Conservation (phyloP, 2,329 filamentous ascomycete species). For the Monilinia laxa region DNA sequence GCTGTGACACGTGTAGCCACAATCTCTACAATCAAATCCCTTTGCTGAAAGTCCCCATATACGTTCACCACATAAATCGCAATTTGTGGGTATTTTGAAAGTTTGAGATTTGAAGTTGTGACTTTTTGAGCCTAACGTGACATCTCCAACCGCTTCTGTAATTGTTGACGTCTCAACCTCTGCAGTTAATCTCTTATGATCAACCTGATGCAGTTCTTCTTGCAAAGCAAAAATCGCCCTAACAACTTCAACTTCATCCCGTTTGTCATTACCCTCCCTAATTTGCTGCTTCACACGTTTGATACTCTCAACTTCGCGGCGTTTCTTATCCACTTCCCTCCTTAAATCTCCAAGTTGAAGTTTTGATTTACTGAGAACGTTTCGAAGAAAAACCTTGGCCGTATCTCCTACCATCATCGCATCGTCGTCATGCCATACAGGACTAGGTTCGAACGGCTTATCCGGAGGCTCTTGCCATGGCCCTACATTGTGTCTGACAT, state of each 20-base stretch:
- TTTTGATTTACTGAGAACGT: constrained; percentile 90
- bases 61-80: constrained; percentile 91
- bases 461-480: constrained; percentile 81
- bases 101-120: constrained; percentile 99
- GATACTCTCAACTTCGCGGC: constrained; percentile 76
- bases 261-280: constrained; percentile 79
- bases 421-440: constrained; percentile 94
- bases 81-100: constrained; percentile 98
- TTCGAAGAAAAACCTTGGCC: constrained; percentile 87
- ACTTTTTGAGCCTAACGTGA: constrained; percentile 87
- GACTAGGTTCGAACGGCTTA: constrained; percentile 87
- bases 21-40: constrained; percentile 93
- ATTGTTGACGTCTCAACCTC: constrained; percentile 94
- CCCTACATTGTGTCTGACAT: constrained; percentile 84
- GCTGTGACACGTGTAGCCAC: constrained; percentile 95
- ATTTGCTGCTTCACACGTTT: constrained; percentile 74
- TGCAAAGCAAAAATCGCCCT: constrained; percentile 80
- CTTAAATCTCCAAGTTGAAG: constrained; percentile 75
- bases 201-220: constrained; percentile 79
- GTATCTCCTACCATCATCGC: constrained; percentile 81
- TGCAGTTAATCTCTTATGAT: constrained; percentile 79
- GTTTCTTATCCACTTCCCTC: constrained; percentile 81
- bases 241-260: constrained; percentile 84
- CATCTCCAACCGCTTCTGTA: constrained; percentile 84
- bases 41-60: constrained; percentile 98